Percentiles rank a stretch among this genome's conserved stretches.
These are phyloP conservation scores for Cercospora sp. DNA, from an alignment of 2,329 filamentous ascomycete species.

Conservation along the genomic window DNA sequence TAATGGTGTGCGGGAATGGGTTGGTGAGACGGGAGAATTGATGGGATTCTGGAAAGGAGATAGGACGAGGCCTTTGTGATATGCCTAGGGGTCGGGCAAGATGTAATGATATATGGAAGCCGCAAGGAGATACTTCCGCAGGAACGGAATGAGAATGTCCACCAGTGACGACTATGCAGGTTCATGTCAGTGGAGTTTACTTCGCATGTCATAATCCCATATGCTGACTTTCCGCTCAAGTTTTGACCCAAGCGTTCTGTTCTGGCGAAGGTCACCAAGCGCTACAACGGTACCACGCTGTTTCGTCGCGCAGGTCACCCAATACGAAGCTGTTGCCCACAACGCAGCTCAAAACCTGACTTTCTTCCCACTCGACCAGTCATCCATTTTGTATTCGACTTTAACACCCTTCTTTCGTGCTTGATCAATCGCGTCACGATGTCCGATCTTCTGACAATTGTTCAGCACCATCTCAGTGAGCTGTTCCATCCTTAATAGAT, in stretches of 20 bases:
- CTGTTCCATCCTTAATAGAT: slow-evolving; percentile 32
- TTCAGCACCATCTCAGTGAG: slow-evolving; percentile 40
- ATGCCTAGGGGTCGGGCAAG: not conserved
- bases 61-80: slow-evolving; percentile 50
- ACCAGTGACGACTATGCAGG: not conserved
- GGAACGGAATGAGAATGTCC: not conserved
- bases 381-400: slow-evolving; percentile 31
- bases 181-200: not conserved
- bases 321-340: not conserved
- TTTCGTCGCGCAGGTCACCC: not conserved
- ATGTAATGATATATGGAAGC: slow-evolving; percentile 1
- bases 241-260: not conserved
- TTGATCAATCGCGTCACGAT: slow-evolving; percentile 45
- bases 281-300: not conserved
- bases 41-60: slow-evolving; percentile 65
- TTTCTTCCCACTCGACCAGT: slow-evolving; percentile 24
- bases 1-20: slow-evolving; percentile 64
- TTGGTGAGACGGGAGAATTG: slow-evolving; percentile 60
- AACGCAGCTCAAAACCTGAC: slow-evolving; percentile 18
- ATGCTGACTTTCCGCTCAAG: not conserved
- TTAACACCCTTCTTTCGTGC: slow-evolving; percentile 41
- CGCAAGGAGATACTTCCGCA: not conserved
- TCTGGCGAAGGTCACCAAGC: not conserved
- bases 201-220: not conserved
- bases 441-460: slow-evolving; percentile 40